A percentile compares a stretch with the other conserved stretches of the same genome.
These are phyloP conservation scores for Wallacemonas sp. DNA, from an alignment of 208 protist genomes.

Conservation along the genomic window DNA sequence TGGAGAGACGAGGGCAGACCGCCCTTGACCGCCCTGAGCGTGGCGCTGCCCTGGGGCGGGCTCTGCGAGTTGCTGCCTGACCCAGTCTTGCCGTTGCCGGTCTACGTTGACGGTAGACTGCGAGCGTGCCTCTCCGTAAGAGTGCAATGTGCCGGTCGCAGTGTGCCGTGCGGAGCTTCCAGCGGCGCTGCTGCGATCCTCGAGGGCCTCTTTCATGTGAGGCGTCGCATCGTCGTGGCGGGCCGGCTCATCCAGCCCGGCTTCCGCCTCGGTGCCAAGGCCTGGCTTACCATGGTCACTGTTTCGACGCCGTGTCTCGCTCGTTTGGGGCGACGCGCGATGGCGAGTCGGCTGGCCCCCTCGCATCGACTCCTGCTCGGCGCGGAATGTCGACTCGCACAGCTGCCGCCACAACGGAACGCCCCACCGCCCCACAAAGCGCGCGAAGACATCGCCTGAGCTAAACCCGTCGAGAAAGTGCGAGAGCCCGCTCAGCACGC, in stretches of 20 bases:
- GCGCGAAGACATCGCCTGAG: conserved; percentile 18
- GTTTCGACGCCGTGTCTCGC: too few relatives aligned
- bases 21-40: too few relatives aligned
- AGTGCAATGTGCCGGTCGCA: background rate
- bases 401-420: conserved; percentile 62
- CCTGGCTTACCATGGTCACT: too few relatives aligned
- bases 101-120: conserved; percentile 15
- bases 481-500: conserved; percentile 27
- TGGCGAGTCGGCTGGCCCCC: too few relatives aligned
- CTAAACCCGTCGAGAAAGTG: conserved; percentile 34
- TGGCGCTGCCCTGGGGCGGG: conserved; percentile 6
- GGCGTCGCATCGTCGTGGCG: background rate
- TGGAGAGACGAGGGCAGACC: too few relatives aligned
- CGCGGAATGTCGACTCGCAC: conserved; percentile 34
- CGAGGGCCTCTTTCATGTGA: background rate
- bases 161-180: background rate
- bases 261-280: background rate
- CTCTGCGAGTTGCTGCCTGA: background rate
- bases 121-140: conserved; percentile 16
- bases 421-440: conserved; percentile 56
- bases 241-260: background rate
- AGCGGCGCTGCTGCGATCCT: background rate
- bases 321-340: too few relatives aligned
- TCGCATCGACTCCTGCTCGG: background rate
- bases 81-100: background rate